Evolutionary conservation across 164 flowering plant species (phyloP).

Genomic region (Piper betle): DNA sequence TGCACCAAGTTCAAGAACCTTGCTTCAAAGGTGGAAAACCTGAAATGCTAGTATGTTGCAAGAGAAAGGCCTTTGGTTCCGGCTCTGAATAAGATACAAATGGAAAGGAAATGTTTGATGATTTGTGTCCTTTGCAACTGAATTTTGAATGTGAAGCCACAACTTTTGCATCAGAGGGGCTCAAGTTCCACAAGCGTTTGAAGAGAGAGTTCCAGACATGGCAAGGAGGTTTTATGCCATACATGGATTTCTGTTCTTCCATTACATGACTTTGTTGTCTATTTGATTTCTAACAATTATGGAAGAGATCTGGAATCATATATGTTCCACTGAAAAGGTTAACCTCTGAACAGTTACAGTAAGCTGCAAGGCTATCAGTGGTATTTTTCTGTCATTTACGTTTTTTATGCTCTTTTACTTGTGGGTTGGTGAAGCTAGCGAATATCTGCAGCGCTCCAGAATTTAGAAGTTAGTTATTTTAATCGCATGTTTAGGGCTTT

Average conservation of each 20-base stretch:
- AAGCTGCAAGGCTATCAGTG: too few species aligned
- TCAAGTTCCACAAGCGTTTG: constrained; percentile 22
- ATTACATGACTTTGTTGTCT: not conserved
- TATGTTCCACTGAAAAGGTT: too few species aligned
- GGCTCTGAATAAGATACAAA: constrained; percentile 7
- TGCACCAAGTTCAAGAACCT: not conserved
- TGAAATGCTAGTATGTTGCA: constrained; percentile 23
- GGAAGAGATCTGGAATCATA: too few species aligned
- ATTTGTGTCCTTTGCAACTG: constrained; percentile 45
- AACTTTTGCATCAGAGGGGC: constrained; percentile 21
- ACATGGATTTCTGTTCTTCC: constrained; percentile 11
- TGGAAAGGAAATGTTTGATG: constrained; percentile 42
- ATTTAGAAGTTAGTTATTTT: too few species aligned
- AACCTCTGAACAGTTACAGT: too few species aligned
- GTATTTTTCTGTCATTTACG: too few species aligned
- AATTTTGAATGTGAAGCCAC: constrained; percentile 24
- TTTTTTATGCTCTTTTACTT: too few species aligned
- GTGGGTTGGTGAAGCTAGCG: too few species aligned
- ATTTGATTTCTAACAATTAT: too few species aligned
- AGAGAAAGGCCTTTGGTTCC: constrained; percentile 7
- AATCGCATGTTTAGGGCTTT: too few species aligned
- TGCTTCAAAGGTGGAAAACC: constrained; percentile 12
- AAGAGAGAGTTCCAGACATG: constrained; percentile 36
- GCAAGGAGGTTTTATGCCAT: constrained; percentile 26
- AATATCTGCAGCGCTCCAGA: too few species aligned